Base-by-base conservation (phyloP, 371 early-diverging fungal genomes). In the Haplosporangium sp. region DNA sequence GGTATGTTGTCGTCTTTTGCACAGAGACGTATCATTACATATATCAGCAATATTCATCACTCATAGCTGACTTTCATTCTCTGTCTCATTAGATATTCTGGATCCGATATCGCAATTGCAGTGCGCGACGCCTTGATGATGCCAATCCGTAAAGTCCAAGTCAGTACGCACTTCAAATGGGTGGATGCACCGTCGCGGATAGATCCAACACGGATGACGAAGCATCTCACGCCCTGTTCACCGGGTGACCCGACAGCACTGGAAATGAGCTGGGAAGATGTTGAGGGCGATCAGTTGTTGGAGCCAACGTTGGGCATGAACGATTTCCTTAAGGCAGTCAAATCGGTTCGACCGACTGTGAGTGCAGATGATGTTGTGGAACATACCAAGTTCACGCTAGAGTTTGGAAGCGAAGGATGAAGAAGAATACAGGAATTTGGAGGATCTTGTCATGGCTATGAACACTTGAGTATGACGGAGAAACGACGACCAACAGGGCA, bases 111-210 rank as follows among this genome's bases (percentile, higher is more conserved):
- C 59, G 93, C 95, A 10, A 91, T 95, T 47, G 85, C 96, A 12
- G 98, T 97, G 16, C 88, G 97, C 10, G 98, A 98, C 82, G 98
- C 98, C 4, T 82, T 98, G 74, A 97, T 98, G 96, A 93, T 95
- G 82, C 98, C 98, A 1, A 93, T 98, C 58, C 92, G 98, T 42
- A 96, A 96, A 82, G 96, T 98, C 16, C 99, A 98, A 79, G 85
- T 84, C 58, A 96, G 98, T n/a, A 98, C 97, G 36, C 97, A 98
- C 71, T 98, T 97, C 82, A 95, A 94, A 84, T 82, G 87, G 83
- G 95, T 95, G 68, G 83, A 85, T 43, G 92, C 91, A 37, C 92
- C 92, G n/a, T 83, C 85, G 65, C 84, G 91, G 2, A 79, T 82
- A 2, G 91, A 93, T 53, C 87, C 89, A 5, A 60, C 51, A 18